These are phyloP conservation scores for Berberis vulgaris DNA, from an alignment of 164 flowering plant genomes.

Conservation along the genomic window DNA sequence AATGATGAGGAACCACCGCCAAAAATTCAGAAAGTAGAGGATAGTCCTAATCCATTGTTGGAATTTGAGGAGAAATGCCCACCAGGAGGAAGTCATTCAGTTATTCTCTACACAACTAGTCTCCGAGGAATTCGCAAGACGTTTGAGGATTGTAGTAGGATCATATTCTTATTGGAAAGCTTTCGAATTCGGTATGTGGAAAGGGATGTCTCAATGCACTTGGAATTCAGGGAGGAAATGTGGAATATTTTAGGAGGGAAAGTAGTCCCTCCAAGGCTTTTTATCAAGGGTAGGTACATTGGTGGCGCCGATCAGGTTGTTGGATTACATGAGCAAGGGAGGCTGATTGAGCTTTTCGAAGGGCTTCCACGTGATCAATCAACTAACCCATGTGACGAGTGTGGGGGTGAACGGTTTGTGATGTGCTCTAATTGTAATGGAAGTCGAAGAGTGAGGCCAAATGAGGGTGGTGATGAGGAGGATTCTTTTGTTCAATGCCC, in stretches of 20 bases:
- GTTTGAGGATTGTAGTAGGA: conserved; percentile 53
- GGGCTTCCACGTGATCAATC: conserved; percentile 33
- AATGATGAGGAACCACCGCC: conserved; percentile 23
- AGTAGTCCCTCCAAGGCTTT: conserved; percentile 69
- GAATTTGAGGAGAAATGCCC: conserved; percentile 58
- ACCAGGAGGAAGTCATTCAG: conserved; percentile 53
- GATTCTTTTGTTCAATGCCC: conserved; percentile 25
- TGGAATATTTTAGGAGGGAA: conserved; percentile 52
- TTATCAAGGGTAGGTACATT: conserved; percentile 65
- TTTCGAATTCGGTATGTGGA: conserved; percentile 40
- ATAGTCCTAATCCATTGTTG: conserved; percentile 28
- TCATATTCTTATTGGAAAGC: conserved; percentile 50
- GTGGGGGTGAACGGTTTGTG: conserved; percentile 46
- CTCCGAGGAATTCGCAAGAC: conserved; percentile 72
- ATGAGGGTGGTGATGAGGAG: conserved; percentile 14
- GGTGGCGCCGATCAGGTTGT: conserved; percentile 78
- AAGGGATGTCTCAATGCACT: conserved; percentile 77
- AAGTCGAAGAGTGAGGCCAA: conserved; percentile 36
- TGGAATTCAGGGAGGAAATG: conserved; percentile 63
- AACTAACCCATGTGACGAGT: conserved; percentile 32
- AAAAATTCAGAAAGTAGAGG: conserved; percentile 12
- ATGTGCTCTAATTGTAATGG: conserved; percentile 66
- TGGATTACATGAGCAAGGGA: conserved; percentile 69
- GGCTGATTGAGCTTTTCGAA: conserved; percentile 41
- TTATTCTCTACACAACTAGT: conserved; percentile 72